Evolutionary conservation across 2,329 filamentous ascomycete genomes (phyloP), one percentile per base, ranked within the genome.

Genomic region (Colletotrichum lindemuthianum): DNA sequence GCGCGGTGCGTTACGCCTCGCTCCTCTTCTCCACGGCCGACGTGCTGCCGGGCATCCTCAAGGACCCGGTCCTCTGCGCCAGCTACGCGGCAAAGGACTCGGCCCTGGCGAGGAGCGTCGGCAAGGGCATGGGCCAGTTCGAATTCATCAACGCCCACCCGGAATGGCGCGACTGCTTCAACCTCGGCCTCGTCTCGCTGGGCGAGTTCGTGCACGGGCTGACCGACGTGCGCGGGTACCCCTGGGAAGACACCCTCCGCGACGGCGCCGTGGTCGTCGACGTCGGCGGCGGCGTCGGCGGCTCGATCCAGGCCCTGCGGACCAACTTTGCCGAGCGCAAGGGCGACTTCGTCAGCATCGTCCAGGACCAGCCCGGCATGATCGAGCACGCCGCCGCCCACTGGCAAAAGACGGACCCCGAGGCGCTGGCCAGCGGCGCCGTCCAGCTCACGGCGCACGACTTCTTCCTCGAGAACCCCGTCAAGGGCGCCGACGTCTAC

Each of bases 381-480:
- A 65, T 61, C 15, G 24, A 51, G 40, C 58, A 61, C 16, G 61
- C 61, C 34, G 47, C 50, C 9, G 44, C 50, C 12, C 16, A 60
- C 45, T 65, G 61, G 57, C 50, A 65, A 15, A 43, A 36, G 57
- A 65, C 39, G 39, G 61, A 65, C 24, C 50, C 45, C 16, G 37
- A 47, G 34, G 61, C 61, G 4, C 9, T 65, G 34, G 57, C 50
- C 32, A 50, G 40, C 16, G 58, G 56, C 37, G 34, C 34, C 6
- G 66, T 86, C 44, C 71, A 70, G 15, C 75, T 85, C 64, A 76
- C 79, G 66, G 76, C 76, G 3, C 86, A 90, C 70, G 83, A 88
- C 69, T 87, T 90, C 71, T 87, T 88, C 71, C 77, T 78, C 6
- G 79, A 82, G 54, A 87, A 90, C 72, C 79, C 82, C 0, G 77